Evolutionary conservation across 805 yeast species (phyloP), one percentile per base, ranked within the genome.

Genomic region (Barnettozyma salicaria): DNA sequence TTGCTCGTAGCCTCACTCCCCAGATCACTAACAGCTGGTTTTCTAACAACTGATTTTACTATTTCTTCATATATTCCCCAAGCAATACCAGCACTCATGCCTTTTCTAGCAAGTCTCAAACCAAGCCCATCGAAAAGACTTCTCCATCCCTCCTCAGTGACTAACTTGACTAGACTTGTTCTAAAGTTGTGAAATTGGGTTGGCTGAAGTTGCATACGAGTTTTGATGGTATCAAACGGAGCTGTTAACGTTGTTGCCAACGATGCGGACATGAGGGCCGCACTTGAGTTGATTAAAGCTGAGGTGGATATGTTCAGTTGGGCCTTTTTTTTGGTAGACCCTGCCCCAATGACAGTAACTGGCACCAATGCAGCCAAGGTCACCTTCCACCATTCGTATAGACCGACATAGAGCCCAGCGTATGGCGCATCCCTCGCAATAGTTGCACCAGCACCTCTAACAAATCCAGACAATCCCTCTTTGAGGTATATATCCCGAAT

Each of bases 51-150:
- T 31, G 33, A 32, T 50, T 66, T 68, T 27, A 90, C 73, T 37
- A 90, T 62, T 55, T 92, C 97, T 59, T 92, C 98, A 57, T 90
- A 92, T 18, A 92, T 80, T 41, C 96, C 86, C 98, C 98, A 92
- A 34, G 96, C 88, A 43, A 92, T 87, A 2, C 96, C 97, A 0
- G 97, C 90, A 59, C 95, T 83, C 32, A 85, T 58, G 0, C 90
- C 96, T 60, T 92, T 92, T 49, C 97, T 70, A 5, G 81, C 70
- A 34, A 92, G 67, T 46, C 98, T 68, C 48, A 92, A 67, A 27
- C 86, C 73, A 21, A 92, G 62, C 0, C 98, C 98, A 57, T 86
- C 80, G 57, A 92, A 89, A 36, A 92, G 64, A 31, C 78, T 72
- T 19, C 59, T 45, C 19, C 70, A 47, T 5, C 66, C 80, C 59